Evolutionary conservation across 495 filamentous ascomycete species (phyloP).

Genomic region (Ascobolus immersus): DNA sequence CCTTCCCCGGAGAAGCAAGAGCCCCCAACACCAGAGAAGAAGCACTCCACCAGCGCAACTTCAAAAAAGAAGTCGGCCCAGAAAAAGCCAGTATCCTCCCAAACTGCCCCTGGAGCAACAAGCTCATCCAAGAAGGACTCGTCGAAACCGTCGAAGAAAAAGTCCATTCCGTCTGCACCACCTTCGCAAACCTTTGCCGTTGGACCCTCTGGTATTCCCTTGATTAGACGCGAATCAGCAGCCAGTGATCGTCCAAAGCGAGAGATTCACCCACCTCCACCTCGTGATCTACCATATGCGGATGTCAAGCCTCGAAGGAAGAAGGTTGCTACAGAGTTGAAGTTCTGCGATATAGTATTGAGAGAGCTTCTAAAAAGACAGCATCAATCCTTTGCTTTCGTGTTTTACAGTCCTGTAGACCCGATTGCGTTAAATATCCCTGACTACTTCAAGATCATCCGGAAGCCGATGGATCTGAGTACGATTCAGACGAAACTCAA

Average conservation of each 20-base stretch:
- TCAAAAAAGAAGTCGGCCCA: conserved; percentile 19
- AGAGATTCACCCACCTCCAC: conserved; percentile 73
- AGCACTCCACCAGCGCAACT: too few species aligned
- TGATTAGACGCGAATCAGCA: conserved; percentile 74
- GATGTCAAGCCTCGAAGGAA: conserved; percentile 68
- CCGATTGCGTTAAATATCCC: conserved; percentile 88
- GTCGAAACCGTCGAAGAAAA: conserved; percentile 8
- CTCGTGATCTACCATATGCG: conserved; percentile 64
- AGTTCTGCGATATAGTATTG: conserved; percentile 64
- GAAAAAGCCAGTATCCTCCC: conserved; percentile 9
- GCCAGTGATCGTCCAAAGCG: conserved; percentile 64
- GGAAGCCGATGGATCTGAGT: conserved; percentile 80
- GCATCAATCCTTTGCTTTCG: conserved; percentile 33
- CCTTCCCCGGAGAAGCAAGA: conserved; percentile 24
- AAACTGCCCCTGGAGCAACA: conserved; percentile 14
- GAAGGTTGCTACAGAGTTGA: conserved; percentile 68
- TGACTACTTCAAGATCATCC: conserved; percentile 74
- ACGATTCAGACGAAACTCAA: conserved; percentile 54
- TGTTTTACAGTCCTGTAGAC: conserved; percentile 66
- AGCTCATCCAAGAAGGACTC: conserved; percentile 6
- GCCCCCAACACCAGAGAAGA: conserved; percentile 28
- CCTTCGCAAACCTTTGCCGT: conserved; percentile 48
- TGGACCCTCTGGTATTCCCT: conserved; percentile 56
- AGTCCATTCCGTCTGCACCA: conserved; percentile 16
- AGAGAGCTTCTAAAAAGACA: conserved; percentile 54